Base-by-base conservation (phyloP, 805 yeast species). In the Saturnispora serradocipensis region DNA sequence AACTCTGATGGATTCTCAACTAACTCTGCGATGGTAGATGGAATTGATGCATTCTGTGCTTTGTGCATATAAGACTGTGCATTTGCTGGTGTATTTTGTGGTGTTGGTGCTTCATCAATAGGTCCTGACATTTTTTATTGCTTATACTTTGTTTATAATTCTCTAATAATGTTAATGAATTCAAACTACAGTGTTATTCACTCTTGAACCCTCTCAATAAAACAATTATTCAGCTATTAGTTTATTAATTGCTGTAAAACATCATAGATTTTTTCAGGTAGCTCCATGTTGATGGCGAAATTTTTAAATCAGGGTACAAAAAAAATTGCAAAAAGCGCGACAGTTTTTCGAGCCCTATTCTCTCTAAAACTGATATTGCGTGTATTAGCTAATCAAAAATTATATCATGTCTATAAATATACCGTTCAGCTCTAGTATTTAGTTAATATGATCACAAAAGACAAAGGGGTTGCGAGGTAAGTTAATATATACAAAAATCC, bases 61-160 rank as follows among this genome's bases (percentile, higher is more conserved):
- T 77, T 81, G 4, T 54, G 52, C 67, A 88, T 72, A 64, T 82
- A 86, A 22, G 90, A 83, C 55, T 81, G 82, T 42, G 88, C 76
- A 35, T 91, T 82, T 3, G 98, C 87, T 15, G 99, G 99, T 1
- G 99, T 93, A 75, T 93, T 93, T 66, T 93, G 99, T 5, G 99
- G 99, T 1, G 99, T 93, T 44, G 99, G 99, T 6, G 99, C 98
- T 62, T 82, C 54, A 45, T 53, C 52, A 27, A 49, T 49, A 15
- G 44, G 52, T 20, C 48, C 52, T 45, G 30, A 30, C 20, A 18
- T 30, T 30, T 20, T 36, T 15, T 15, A 15, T 18, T 8, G 28
- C 40, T 36, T 36, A n/a, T 15, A 36, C 20, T 36, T 30, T 30
- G 15, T 30, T 9, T 30, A 30, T 10, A 9, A 30, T 13, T 30